Base-by-base conservation (phyloP, 306 rosid species). In the Senna tora region DNA sequence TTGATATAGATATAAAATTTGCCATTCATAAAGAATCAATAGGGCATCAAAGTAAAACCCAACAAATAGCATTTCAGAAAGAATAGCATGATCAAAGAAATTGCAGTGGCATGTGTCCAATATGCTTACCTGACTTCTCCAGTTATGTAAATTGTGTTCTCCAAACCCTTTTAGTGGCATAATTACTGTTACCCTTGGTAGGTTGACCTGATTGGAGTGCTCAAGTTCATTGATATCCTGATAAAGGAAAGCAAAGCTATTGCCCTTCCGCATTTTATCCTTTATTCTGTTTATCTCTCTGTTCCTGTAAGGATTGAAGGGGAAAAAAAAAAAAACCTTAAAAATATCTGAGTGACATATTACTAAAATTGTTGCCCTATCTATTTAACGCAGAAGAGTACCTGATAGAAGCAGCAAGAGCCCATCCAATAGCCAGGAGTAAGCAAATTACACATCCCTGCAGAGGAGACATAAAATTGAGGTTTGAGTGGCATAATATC, bases 141-240 rank as follows among this genome's bases (percentile, higher is more conserved):
- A 91, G 39, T 95, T 95, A 74, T 87, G 96, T 45, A 91, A 84
- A 80, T 95, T 95, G 84, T 95, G 96, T 79, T 89, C 99, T 77
- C 97, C 99, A 83, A 88, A 95, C 46, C 99, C 97, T 80, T 95
- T 95, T 67, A 91, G 79, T 50, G 97, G 99, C 99, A 95, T 91
- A 62, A 95, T 85, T 75, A 95, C 82, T 8, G 97, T 69, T 56
- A 95, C 99, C 74, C 90, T 80, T 19, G 96, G 97, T 67, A 89
- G 87, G 71, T 84, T 86, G 85, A 85, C 82, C 89, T 95, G 99
- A 84, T 82, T 75, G 67, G 83, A 78, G 85, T 95, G 99, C 83
- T 95, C 96, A 45, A 95, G 97, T 72, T 91, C 90, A 57, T 75
- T 82, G 38, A 91, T 83, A 81, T 89, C 91, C 21, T 84, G 92